Evolutionary conservation across 192 early-diverging fungal genomes (phyloP), one percentile per base, ranked within the genome.

Genomic region (Coemansia sp.): DNA sequence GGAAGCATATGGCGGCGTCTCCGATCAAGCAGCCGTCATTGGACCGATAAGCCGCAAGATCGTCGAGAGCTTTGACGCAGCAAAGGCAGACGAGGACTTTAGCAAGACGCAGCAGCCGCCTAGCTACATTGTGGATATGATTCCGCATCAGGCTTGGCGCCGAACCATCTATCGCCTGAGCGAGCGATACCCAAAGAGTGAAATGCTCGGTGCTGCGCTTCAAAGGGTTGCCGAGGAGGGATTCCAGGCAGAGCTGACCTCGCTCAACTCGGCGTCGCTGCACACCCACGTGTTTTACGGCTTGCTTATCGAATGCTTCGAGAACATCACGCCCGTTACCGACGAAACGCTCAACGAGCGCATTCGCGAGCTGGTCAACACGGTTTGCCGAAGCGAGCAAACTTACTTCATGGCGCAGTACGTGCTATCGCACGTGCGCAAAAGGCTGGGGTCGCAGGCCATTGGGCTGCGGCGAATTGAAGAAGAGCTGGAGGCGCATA

Each of bases 181-280:
- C 41, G 89, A 89, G 37, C 73, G 76, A 29, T 67, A 93, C 57
- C 85, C 88, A 14, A 77, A 77, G n/a, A 87, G 89, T 59, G 59
- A 64, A 6, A 87, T 93, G 66, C 58, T 93, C 5, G 87, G 87
- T 43, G 83, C 84, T 45, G 85, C 86, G 11, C 87, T 91, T 46
- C 89, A 87, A 86, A 70, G 60, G 59, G 89, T 91, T 60, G 82
- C 89, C 14, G 87, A 90, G 64, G 65, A 82, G 25, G 90, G 89
- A 22, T 83, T 88, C 63, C 79, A 87, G 70, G 71, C 82, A 7
- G 91, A 93, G 65, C 86, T 91, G 66, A 83, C 88, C 39, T 79
- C 86, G 47, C 68, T 91, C 2, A 85, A 79, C 68, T 87, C 89
- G 36, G 88, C 91, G 9, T 86, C 90, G 25, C 82, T 88, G 19